Conservation (phyloP, 2,329 filamentous ascomycete species). For the Zymoseptoria passerinii region DNA sequence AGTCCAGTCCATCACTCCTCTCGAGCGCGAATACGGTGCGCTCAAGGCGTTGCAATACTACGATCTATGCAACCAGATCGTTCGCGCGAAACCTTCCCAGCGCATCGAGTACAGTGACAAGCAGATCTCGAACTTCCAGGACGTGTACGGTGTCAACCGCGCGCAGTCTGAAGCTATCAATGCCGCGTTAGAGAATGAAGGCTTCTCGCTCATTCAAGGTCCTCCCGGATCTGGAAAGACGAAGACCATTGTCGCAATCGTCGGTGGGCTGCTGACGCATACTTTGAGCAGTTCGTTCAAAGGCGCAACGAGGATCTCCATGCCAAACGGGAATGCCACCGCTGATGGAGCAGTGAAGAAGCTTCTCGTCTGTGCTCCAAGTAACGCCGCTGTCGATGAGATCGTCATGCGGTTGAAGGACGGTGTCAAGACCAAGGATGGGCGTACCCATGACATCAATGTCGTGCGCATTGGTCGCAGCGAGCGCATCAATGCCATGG, state of each 20-base stretch:
- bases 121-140: constrained; percentile 58
- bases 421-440: constrained; percentile 70
- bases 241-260: constrained; percentile 94
- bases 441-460: constrained; percentile 66
- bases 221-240: constrained; percentile 97
- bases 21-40: constrained; percentile 91
- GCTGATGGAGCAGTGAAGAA: constrained; percentile 58
- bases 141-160: constrained; percentile 74
- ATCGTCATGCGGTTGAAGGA: constrained; percentile 84
- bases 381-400: constrained; percentile 96
- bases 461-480: constrained; percentile 83
- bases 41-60: constrained; percentile 89
- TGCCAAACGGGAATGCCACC: constrained; percentile 27
- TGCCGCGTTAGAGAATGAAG: constrained; percentile 89
- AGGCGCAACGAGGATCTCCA: constrained; percentile 27
- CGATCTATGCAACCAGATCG: constrained; percentile 86
- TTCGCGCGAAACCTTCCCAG: constrained; percentile 81
- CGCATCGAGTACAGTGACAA: constrained; percentile 73
- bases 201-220: constrained; percentile 91
- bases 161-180: constrained; percentile 88
- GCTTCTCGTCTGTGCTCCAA: constrained; percentile 91
- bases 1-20: constrained; percentile 84
- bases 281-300: constrained; percentile 41
- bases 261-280: constrained; percentile 71
- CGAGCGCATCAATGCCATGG: constrained; percentile 83